phyloP scores from a whole-genome alignment of 73 alveolate genomes.

The Diophrys appendiculata region DNA sequence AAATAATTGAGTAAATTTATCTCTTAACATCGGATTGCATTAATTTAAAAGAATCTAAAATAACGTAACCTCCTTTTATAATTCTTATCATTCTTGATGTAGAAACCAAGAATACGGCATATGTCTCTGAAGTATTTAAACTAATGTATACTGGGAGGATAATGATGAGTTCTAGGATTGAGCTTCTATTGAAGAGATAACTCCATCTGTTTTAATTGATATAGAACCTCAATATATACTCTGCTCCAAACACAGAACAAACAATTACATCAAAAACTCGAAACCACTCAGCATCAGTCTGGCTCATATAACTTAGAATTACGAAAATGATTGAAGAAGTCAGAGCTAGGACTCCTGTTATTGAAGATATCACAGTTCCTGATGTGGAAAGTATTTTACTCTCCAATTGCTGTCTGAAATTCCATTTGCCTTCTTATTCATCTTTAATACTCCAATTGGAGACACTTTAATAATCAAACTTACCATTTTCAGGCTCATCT shows the following conservation, averaged over 20 bases:
- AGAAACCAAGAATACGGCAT: conserved; percentile 13
- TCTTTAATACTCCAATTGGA: too few species aligned
- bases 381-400: too few species aligned
- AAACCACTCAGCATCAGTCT: conserved; percentile 21
- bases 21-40: conserved; percentile 58
- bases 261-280: conserved; percentile 16
- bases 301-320: conserved; percentile 1
- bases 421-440: too few species aligned
- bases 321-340: conserved; percentile 3
- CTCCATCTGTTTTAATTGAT: conserved; percentile 32
- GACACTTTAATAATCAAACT: too few species aligned
- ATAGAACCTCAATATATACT: conserved; percentile 27
- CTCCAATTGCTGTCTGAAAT: too few species aligned
- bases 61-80: conserved; percentile 10
- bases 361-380: neutral
- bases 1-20: conserved; percentile 31
- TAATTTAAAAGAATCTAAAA: conserved; percentile 19
- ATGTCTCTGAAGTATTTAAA: neutral
- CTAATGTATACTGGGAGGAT: conserved; percentile 36
- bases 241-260: conserved; percentile 12
- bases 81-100: conserved; percentile 28
- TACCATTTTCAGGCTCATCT: too few species aligned
- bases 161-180: conserved; percentile 24
- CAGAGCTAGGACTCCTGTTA: conserved; percentile 10
- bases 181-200: conserved; percentile 19